Base-by-base conservation (phyloP, 75 land plant species). In the Picea sitchensis region DNA sequence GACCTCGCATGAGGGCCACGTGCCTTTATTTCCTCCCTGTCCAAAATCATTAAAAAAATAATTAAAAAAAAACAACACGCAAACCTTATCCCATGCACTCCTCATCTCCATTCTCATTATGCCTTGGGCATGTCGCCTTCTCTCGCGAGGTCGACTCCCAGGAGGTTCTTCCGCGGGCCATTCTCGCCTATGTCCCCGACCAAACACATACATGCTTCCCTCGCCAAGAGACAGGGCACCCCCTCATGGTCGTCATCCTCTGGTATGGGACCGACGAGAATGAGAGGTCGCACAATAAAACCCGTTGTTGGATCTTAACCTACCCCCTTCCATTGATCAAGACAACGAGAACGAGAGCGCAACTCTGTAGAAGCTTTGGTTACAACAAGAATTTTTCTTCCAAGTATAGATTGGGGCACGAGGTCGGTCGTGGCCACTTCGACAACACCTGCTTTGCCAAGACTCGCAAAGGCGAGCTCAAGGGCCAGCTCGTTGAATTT, bases 181-280 rank as follows among this genome's bases (percentile, higher is more conserved):
- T 91, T 88, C 31, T 84, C 89, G 2, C 94, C 94, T 14, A 91
- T 93, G 9, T 92, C 93, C n/a, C 91, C 93, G 26, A 87, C 90
- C 15, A 92, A 92, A 83, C 94, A 90, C 76, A 90, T 92, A 14
- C 81, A 82, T 77, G 84, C 89, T 14, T 77, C 90, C 13, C 83
- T 92, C 36, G 64, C 80, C 59, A 82, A 89, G 82, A 59, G 92
- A 59, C 77, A 82, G 12, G 90, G 90, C 21, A 77, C 67, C 14
- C 76, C 76, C 41, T 92, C 1, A 89, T 83, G 82, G 88, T 87
- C 57, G 87, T 26, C 26, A 88, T 3, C 82, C 95, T 21, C 88
- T 90, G 23, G 89, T 89, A 5, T 88, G 88, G 78, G 91, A 86
- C 11, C 0, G 78, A 26, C 11, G 85, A 76, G 75, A 81, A 3